Evolutionary conservation across 106 monocot species (phyloP), one percentile per base, ranked within the genome.

Genomic region (Dioscorea zingiberensis): DNA sequence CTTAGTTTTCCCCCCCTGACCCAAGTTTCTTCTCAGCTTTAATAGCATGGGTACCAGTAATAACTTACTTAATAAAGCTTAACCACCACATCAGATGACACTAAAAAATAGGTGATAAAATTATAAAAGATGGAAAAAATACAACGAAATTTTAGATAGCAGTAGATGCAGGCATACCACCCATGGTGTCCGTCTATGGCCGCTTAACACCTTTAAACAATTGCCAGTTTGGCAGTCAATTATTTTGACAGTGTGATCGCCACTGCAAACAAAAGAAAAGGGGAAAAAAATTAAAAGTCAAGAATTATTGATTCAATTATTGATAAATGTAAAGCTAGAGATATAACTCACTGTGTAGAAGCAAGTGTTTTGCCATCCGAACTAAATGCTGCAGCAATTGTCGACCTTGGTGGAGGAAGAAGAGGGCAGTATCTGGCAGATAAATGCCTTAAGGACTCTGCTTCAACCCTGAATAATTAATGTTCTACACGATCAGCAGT

Each of bases 111-210:
- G 38, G 4, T 10, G 4, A 38, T 38, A 38, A 38, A 38, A 38
- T 6, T 38, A 38, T 38, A 38, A 38, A 38, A 38, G 0, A 38
- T 38, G 38, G 38, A 6, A 38, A 38, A 38, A 38, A 38, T 38
- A 10, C 38, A 51, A 51, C 4, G 15, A 51, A 22, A 4, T 1
- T 25, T 3, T 64, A 48, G 14, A 64, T 22, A 17, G 23, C 0
- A 16, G 6, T 62, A 29, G 13, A 63, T 69, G 71, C 25, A 60
- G 38, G 63, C 90, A 65, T 94, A 94, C 95, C 91, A 97, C 95
- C 95, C 95, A 97, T 68, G 95, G 95, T 58, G 95, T 97, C 47
- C 95, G 91, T n/a, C 95, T 82, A 78, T 97, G 95, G 60, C 95
- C 95, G 58, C 78, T 91, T 55, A 97, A 78, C 48, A 88, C 85